Conservation (phyloP, 148 eudicot genomes). For the Vaccinium vitisidaea region DNA sequence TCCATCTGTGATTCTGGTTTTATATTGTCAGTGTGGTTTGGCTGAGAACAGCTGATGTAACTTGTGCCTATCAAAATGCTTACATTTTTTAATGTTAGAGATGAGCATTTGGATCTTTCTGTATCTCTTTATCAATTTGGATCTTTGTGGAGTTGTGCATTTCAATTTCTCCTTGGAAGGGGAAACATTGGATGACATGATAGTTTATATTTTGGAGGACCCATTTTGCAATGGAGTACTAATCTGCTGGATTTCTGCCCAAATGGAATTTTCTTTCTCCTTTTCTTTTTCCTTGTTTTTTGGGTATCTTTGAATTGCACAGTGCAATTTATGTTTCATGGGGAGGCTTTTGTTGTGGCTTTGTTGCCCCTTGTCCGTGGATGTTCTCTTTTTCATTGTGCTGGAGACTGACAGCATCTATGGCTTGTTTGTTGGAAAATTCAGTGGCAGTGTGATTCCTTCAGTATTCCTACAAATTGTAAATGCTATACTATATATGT, state of each 20-base stretch:
- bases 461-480: background rate
- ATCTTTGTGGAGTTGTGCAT: slow-evolving; percentile 1
- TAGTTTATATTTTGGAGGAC: background rate
- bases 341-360: background rate
- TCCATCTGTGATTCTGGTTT: slow-evolving; percentile 7
- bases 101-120: slow-evolving; percentile 5
- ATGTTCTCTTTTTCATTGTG: background rate
- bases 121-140: background rate
- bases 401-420: slow-evolving; percentile 10
- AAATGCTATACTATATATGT: background rate
- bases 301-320: slow-evolving; percentile 7
- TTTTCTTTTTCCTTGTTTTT: background rate
- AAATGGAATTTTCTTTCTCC: background rate
- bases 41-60: slow-evolving; percentile 16
- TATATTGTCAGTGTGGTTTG: slow-evolving; percentile 9
- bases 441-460: slow-evolving; percentile 1
- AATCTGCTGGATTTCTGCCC: slow-evolving; percentile 12
- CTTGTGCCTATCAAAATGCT: background rate
- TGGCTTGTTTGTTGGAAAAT: slow-evolving; percentile 7
- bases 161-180: slow-evolving; percentile 4
- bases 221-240: background rate
- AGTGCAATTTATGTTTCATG: background rate
- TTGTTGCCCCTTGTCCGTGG: background rate
- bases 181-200: background rate
- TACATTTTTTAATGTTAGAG: slow-evolving; percentile 4